Evolutionary conservation across 1,139 yeast species (phyloP).

Genomic region (Debaryomyces nepalensis): DNA sequence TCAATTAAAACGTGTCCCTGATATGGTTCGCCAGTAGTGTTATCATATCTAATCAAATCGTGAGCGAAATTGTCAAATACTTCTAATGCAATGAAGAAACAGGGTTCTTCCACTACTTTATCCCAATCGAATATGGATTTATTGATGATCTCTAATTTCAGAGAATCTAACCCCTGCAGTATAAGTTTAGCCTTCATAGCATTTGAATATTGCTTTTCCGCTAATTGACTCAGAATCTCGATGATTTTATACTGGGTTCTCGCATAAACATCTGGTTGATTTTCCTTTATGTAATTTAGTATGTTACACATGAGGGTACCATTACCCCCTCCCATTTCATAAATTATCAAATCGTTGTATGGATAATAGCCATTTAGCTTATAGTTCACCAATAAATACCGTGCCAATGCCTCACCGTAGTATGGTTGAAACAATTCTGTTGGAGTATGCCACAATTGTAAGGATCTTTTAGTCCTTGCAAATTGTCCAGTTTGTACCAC

Average conservation of each 20-base stretch:
- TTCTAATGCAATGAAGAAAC: conserved; percentile 80
- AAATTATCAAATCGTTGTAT: conserved; percentile 67
- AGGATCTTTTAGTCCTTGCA: conserved; percentile 39
- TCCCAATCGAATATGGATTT: conserved; percentile 81
- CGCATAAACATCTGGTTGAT: conserved; percentile 73
- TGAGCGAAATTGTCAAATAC: conserved; percentile 88
- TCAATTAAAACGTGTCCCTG: conserved; percentile 83
- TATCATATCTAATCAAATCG: conserved; percentile 79
- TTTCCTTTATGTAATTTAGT: conserved; percentile 63
- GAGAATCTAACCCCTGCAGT: conserved; percentile 46
- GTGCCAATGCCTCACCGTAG: conserved; percentile 84
- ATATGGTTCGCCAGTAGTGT: conserved; percentile 65
- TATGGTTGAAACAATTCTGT: conserved; percentile 83
- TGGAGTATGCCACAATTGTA: conserved; percentile 91
- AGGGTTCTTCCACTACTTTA: conserved; percentile 63
- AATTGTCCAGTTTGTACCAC: conserved; percentile 16
- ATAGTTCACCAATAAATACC: conserved; percentile 72
- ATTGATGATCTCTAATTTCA: conserved; percentile 67
- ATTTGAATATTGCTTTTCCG: conserved; percentile 58
- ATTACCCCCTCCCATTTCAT: conserved; percentile 92
- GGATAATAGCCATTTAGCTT: conserved; percentile 65
- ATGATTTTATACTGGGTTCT: conserved; percentile 73
- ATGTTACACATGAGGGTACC: conserved; percentile 84
- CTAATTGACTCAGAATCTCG: conserved; percentile 74
- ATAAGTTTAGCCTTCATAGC: conserved; percentile 41